Evolutionary conservation across 2,329 filamentous ascomycete species (phyloP).

Genomic region (Cladophialophora immunda): DNA sequence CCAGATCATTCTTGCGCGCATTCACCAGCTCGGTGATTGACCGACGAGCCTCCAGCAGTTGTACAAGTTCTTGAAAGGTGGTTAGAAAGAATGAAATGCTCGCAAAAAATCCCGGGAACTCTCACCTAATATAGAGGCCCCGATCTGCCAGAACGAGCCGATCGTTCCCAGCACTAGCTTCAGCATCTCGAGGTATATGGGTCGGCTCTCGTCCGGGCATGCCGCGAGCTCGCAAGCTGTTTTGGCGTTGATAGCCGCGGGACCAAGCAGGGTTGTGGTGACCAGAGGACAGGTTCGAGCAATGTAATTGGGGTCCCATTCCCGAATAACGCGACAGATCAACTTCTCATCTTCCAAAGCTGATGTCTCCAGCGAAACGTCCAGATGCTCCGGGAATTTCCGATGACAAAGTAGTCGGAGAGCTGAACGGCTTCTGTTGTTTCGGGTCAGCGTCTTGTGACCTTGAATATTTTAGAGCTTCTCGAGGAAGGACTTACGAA

Average conservation of each 20-base stretch:
- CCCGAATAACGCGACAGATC: slow-evolving; percentile 1
- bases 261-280: slow-evolving; percentile 3
- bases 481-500: neutral
- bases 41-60: slow-evolving; percentile 8
- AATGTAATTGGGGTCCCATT: slow-evolving; percentile 5
- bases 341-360: slow-evolving; percentile 11
- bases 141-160: slow-evolving; percentile 2
- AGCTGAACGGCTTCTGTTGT: neutral
- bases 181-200: slow-evolving; percentile 13
- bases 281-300: slow-evolving; percentile 1
- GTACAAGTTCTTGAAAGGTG: slow-evolving; percentile 6
- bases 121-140: slow-evolving; percentile 10
- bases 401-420: slow-evolving; percentile 8
- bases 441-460: neutral
- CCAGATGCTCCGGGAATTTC: slow-evolving; percentile 4
- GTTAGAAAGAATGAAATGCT: neutral
- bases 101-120: neutral
- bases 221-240: slow-evolving; percentile 2
- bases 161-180: slow-evolving; percentile 6
- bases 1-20: slow-evolving; percentile 9
- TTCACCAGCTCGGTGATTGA: slow-evolving; percentile 7
- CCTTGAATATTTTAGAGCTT: neutral
- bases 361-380: slow-evolving; percentile 1
- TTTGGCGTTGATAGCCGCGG: neutral
- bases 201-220: slow-evolving; percentile 2